These are phyloP conservation scores for Xerocomellus dryophilus DNA, from an alignment of 768 basidiomycete genomes.

Conservation along the genomic window DNA sequence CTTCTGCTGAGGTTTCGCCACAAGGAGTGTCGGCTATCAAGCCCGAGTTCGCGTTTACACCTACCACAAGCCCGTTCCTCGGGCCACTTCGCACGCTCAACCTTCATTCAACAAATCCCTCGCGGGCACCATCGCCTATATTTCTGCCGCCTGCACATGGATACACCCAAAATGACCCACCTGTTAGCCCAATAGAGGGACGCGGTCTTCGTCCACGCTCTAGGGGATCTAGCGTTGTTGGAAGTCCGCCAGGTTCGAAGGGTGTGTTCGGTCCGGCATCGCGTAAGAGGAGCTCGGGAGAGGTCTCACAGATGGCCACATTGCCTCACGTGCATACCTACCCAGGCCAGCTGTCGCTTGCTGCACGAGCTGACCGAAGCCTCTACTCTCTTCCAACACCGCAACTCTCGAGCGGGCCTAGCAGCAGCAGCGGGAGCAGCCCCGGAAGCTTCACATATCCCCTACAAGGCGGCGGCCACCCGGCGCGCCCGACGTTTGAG, in stretches of 20 bases:
- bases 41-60: slow-evolving; percentile 50
- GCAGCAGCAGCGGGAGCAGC: slow-evolving; percentile 58
- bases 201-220: slow-evolving; percentile 26
- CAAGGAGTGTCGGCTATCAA: slow-evolving; percentile 24
- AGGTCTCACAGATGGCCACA: slow-evolving; percentile 28
- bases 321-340: slow-evolving; percentile 33
- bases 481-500: slow-evolving; percentile 25
- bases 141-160: slow-evolving; percentile 51
- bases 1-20: slow-evolving; percentile 32
- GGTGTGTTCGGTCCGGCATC: slow-evolving; percentile 26
- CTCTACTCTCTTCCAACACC: slow-evolving; percentile 49
- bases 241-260: slow-evolving; percentile 37
- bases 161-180: slow-evolving; percentile 21
- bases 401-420: slow-evolving; percentile 61
- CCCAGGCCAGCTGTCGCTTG: slow-evolving; percentile 31
- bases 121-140: slow-evolving; percentile 71
- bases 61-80: slow-evolving; percentile 77
- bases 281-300: slow-evolving; percentile 32
- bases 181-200: slow-evolving; percentile 37
- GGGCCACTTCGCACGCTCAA: slow-evolving; percentile 74
- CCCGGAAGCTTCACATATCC: slow-evolving; percentile 52
- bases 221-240: slow-evolving; percentile 33
- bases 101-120: slow-evolving; percentile 66
- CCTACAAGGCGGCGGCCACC: slow-evolving; percentile 16
- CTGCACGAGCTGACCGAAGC: slow-evolving; percentile 25